phyloP scores from a whole-genome alignment of 257 asterid genomes.

The Echium plantagineum region DNA sequence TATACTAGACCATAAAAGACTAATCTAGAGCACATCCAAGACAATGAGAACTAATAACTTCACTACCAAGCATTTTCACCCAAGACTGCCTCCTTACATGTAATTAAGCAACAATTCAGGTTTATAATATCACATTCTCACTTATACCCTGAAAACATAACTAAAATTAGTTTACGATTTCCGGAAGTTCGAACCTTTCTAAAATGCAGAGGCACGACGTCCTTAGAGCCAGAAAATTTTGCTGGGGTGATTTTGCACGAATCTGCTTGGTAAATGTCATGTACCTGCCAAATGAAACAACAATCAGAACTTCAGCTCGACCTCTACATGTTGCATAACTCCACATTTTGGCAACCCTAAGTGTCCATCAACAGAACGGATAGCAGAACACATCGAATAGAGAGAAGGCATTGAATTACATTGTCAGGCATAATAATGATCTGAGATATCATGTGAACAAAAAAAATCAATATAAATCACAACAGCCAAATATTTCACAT shows the following conservation, averaged over 20 bases:
- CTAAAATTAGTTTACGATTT: constrained; percentile 1
- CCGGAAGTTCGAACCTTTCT: constrained; percentile 41
- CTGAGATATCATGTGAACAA: too few relatives aligned
- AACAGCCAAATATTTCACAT: too few relatives aligned
- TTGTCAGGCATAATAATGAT: too few relatives aligned
- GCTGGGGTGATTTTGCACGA: constrained; percentile 95
- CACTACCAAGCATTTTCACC: background rate
- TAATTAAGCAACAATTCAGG: background rate
- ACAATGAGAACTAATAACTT: background rate
- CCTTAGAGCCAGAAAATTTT: constrained; percentile 89
- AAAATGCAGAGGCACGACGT: constrained; percentile 75
- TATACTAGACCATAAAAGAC: background rate
- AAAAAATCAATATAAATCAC: too few relatives aligned
- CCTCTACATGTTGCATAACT: background rate
- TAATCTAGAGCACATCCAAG: background rate
- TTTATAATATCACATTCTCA: background rate
- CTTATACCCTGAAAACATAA: constrained; percentile 1
- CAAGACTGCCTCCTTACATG: background rate
- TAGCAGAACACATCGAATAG: too few relatives aligned
- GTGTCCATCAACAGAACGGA: background rate
- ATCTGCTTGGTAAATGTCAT: constrained; percentile 66
- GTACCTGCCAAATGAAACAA: constrained; percentile 42
- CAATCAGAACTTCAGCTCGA: constrained; percentile 12
- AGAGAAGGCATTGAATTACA: too few relatives aligned
- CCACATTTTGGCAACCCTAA: background rate